phyloP scores from a whole-genome alignment of 345 rosid species.

The Iberis pinnata region DNA sequence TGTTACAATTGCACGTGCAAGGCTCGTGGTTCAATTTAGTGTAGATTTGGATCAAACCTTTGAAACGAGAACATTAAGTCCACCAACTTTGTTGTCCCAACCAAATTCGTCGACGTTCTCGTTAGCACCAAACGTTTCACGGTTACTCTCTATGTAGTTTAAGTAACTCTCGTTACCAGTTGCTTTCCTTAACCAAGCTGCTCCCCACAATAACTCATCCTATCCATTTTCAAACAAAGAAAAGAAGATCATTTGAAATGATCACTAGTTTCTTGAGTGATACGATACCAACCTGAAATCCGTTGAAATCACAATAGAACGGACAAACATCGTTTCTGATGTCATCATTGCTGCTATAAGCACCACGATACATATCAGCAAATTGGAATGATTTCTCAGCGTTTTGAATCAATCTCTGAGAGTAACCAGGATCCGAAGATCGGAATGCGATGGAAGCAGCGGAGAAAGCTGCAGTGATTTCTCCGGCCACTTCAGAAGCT shows the following conservation, averaged over 20 bases:
- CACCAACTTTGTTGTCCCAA: conserved; percentile 97
- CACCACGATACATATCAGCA: conserved; percentile 80
- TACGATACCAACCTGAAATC: conserved; percentile 50
- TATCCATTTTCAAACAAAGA: conserved; percentile 19
- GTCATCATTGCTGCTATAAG: conserved; percentile 74
- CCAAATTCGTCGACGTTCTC: conserved; percentile 93
- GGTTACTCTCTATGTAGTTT: conserved; percentile 60
- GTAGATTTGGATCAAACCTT: conserved; percentile 40
- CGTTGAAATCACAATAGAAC: conserved; percentile 82
- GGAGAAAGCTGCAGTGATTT: conserved; percentile 79
- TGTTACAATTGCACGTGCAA: conserved; percentile 20
- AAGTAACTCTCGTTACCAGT: conserved; percentile 57
- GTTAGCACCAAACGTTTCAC: conserved; percentile 79
- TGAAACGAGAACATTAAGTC: conserved; percentile 83
- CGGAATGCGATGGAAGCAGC: conserved; percentile 83
- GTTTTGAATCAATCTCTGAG: conserved; percentile 60
- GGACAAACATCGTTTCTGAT: conserved; percentile 78
- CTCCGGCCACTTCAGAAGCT: conserved; percentile 89
- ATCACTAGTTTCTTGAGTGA: neutral
- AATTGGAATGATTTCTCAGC: conserved; percentile 53
- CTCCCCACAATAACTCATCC: conserved; percentile 99
- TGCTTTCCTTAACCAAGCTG: conserved; percentile 88
- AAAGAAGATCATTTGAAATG: too few relatives aligned
- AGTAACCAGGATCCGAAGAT: conserved; percentile 68
- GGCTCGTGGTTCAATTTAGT: neutral